Evolutionary conservation across 73 alveolate species (phyloP), one percentile per base, ranked within the genome.

Genomic region (Paramecium octaurelia): DNA sequence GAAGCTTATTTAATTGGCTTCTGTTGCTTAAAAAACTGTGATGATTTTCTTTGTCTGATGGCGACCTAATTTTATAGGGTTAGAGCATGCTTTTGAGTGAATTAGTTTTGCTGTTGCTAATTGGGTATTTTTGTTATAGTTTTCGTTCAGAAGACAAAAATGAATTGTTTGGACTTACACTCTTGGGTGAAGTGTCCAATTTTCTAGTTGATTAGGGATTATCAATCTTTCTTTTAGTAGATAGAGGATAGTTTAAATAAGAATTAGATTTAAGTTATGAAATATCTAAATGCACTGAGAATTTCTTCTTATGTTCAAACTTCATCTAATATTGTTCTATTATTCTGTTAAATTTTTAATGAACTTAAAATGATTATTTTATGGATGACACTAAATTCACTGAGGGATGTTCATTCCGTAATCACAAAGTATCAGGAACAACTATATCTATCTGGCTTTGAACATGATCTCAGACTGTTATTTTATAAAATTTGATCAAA

Each of bases 311-410:
- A n/a, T 80, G 64, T 40, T 80, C 91, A 48, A 80, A 42, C 57
- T 80, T 80, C 91, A 80, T 80, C 12, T 80, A 27, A 23, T 34
- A 44, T 68, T 54, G 69, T 54, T 54, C 50, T 64, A 64, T 64
- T 27, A 64, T 64, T 64, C 84, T 64, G 84, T 73, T 73, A 73
- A 31, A 80, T 31, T 80, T 43, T 44, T 80, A 80, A 80, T 80
- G 91, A 80, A 80, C 91, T 80, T 80, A 80, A 80, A 80, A 80
- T 80, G 91, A 80, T 44, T 80, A 12, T 80, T 80, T 80, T 21
- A 44, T 8, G 43, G 94, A 89, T 21, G 88, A 83, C 8, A 59
- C 69, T 21, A 68, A 54, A 71, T 89, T 89, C 40, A 71, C 73
- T 14, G 92, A 91, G 18, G 86, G 71, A 89, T 89, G 46, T 40